These are phyloP conservation scores for Lachancea nothofagi DNA, from an alignment of 805 yeast species.

Conservation along the genomic window DNA sequence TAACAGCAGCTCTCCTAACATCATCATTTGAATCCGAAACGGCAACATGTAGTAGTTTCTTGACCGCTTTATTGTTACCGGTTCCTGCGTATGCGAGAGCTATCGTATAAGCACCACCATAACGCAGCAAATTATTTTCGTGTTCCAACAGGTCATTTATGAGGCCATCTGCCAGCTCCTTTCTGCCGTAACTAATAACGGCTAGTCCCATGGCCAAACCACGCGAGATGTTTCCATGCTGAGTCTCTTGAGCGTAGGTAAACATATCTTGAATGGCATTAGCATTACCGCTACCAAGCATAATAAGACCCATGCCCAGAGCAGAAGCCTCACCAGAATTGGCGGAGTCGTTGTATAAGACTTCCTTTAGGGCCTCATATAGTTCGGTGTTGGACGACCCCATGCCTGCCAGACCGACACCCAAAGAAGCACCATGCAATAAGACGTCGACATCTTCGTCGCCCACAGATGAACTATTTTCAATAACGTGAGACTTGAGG, in stretches of 20 bases:
- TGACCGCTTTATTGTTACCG: conserved; percentile 81
- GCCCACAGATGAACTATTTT: conserved; percentile 53
- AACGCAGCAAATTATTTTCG: conserved; percentile 80
- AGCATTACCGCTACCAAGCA: conserved; percentile 84
- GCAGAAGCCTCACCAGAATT: conserved; percentile 96
- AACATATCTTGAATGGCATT: conserved; percentile 72
- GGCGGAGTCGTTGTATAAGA: conserved; percentile 85
- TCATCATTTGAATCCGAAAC: conserved; percentile 95
- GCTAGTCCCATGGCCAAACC: conserved; percentile 91
- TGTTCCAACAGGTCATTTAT: conserved; percentile 63
- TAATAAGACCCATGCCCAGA: conserved; percentile 88
- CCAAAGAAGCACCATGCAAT: conserved; percentile 92
- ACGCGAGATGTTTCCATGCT: conserved; percentile 91
- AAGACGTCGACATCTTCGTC: conserved; percentile 71
- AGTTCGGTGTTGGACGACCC: conserved; percentile 69
- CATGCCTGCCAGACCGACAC: conserved; percentile 96
- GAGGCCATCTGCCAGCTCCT: conserved; percentile 66
- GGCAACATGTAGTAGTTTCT: conserved; percentile 82
- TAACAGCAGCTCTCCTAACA: conserved; percentile 94
- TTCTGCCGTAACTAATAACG: conserved; percentile 77
- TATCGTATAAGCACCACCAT: conserved; percentile 92
- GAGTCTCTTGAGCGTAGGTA: conserved; percentile 88
- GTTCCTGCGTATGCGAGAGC: conserved; percentile 98
- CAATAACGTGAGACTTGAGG: conserved; percentile 65
- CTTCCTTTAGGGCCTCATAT: conserved; percentile 77